phyloP scores from a whole-genome alignment of 805 yeast genomes.

The Zygotorulaspora chibaensis region DNA sequence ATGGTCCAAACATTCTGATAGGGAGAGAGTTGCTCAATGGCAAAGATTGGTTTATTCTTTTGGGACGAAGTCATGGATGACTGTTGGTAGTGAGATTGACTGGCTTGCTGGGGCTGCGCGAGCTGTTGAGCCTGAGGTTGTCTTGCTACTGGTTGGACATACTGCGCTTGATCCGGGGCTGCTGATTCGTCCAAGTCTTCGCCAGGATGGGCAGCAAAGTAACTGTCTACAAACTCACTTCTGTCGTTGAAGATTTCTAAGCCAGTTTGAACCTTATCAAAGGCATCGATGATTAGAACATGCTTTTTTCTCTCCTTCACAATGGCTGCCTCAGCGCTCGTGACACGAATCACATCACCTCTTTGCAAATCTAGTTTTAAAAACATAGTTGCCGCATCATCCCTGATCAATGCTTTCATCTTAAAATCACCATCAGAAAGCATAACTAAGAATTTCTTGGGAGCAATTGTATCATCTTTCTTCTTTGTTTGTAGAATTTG shows the following conservation, averaged over 20 bases:
- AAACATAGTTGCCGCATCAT: conserved; percentile 43
- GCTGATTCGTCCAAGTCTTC: conserved; percentile 32
- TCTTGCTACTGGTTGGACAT: conserved; percentile 18
- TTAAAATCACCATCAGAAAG: conserved; percentile 50
- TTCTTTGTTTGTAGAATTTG: conserved; percentile 33
- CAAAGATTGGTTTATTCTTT: conserved; percentile 45
- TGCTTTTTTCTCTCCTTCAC: conserved; percentile 42
- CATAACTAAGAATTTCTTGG: conserved; percentile 36
- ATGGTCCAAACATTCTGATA: conserved; percentile 89
- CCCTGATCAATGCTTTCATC: conserved; percentile 51
- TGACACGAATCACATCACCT: conserved; percentile 33
- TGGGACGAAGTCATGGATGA: conserved; percentile 22
- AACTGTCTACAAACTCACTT: conserved; percentile 49
- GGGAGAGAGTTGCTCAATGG: conserved; percentile 87
- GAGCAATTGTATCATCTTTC: conserved; percentile 27
- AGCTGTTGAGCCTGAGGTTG: conserved; percentile 12
- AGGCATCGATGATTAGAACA: conserved; percentile 45
- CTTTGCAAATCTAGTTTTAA: conserved; percentile 45
- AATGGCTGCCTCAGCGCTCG: conserved; percentile 34
- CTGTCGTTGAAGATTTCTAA: conserved; percentile 39
- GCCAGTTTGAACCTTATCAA: conserved; percentile 40
- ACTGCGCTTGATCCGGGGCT: conserved; percentile 9
- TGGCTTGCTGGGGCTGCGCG: conserved; percentile 1
- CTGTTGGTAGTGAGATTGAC: conserved; percentile 11
- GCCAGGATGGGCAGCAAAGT: conserved; percentile 55